Base-by-base conservation (phyloP, 1,284 basidiomycete genomes). In the Apiotrichum laibachii region DNA sequence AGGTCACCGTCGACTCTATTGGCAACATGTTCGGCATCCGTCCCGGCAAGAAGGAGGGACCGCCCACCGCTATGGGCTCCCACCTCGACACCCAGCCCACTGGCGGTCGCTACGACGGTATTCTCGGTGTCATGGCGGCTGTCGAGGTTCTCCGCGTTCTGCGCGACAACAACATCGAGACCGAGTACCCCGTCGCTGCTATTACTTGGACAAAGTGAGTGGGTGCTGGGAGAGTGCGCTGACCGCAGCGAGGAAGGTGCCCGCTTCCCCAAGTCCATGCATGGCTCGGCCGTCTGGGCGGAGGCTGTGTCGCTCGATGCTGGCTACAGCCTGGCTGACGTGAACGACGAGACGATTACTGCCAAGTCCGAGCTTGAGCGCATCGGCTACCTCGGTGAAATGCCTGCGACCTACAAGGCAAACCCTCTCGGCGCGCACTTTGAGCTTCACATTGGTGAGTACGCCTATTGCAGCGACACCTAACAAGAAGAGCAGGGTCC, bases 11-110 rank as follows among this genome's bases (percentile, higher is more conserved):
- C 37, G 68, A 70, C 56, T 34, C 50, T 22, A 73, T 75, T 67
- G 73, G 73, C 35, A 76, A 75, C 67, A 72, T 75, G 60, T 76
- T 73, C 49, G 66, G 66, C 40, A 61, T 70, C 40, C 64, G 65
- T 1, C 53, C 59, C 0, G 72, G 72, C 22, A 61, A 57, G 50
- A 55, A 59, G 34, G 50, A 59, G 13, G 57, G 57, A 7, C 39
- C 62, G 18, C 70, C 70, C 7, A 67, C 66, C 22, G 70, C 67
- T 0, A 69, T 72, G 62, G 70, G 68, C 12, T 66, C 63, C 13
- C 70, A 72, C 57, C 66, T 72, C 35, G 70, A 72, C 60, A 71
- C 70, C 1, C 70, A 72, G 60, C 70, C 70, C 8, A 64, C 63
- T 0, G 70, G 67, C 33, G 70, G 70, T 1, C 63, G 70, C 12